These are phyloP conservation scores for Blastocystis sp. DNA, from an alignment of 352 stramenopile genomes.

Conservation along the genomic window DNA sequence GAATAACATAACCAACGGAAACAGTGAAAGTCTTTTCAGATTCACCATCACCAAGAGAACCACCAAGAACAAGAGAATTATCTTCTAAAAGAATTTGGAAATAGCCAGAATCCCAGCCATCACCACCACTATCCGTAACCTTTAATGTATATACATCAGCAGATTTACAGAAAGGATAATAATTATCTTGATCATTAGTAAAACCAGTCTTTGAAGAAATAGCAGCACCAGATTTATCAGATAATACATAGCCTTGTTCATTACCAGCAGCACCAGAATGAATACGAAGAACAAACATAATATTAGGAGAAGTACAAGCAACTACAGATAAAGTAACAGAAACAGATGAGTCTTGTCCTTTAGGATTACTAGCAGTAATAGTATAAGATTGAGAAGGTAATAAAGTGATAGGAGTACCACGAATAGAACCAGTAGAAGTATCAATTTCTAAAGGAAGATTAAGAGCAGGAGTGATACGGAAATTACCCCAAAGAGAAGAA, in stretches of 20 bases:
- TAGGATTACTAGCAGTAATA: constrained; percentile 1
- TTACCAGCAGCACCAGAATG: no score
- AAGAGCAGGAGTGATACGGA: no score
- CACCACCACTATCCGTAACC: neutral
- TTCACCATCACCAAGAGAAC: neutral
- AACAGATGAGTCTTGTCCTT: no score
- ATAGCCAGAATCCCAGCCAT: constrained; percentile 24
- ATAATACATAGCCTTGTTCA: no score
- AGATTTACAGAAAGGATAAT: constrained; percentile 31
- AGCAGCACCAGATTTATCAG: no score
- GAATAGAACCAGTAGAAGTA: neutral
- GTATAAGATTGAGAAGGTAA: neutral
- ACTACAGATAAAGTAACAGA: no score
- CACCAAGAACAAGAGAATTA: neutral
- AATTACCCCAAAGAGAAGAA: no score
- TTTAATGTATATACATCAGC: constrained; percentile 31
- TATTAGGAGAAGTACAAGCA: no score
- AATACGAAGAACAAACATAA: no score
- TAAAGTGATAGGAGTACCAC: neutral
- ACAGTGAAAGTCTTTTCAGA: constrained; percentile 1
- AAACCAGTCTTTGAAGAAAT: no score
- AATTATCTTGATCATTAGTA: no score
- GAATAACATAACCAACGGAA: neutral
- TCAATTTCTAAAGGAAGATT: neutral
- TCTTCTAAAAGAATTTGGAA: neutral